Conservation (phyloP, 2,329 filamentous ascomycete species). For the Amesomyces nigricolor region DNA sequence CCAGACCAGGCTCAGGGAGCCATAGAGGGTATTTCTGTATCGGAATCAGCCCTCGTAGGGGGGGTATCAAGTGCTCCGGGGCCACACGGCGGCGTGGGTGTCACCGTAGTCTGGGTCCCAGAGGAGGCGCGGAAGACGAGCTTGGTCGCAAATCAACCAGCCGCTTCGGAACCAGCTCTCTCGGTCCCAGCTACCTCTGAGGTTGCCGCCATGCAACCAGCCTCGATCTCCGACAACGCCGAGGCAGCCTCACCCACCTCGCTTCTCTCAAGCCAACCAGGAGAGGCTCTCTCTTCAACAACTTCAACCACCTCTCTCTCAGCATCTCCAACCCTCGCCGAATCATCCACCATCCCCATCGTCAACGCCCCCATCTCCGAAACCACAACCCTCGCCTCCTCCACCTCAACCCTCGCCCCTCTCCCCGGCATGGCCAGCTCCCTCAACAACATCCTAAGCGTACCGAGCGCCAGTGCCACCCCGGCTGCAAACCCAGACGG, state of each 20-base stretch:
- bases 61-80: slow-evolving; percentile 11
- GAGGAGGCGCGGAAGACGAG: slow-evolving; percentile 16
- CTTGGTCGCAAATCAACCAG: neutral
- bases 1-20: slow-evolving; percentile 18
- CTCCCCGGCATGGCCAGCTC: slow-evolving; percentile 18
- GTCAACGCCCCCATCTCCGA: slow-evolving; percentile 9
- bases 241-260: slow-evolving; percentile 6
- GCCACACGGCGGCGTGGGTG: slow-evolving; percentile 24
- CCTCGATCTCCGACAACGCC: slow-evolving; percentile 3
- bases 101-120: slow-evolving; percentile 21
- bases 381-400: slow-evolving; percentile 4
- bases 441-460: slow-evolving; percentile 17
- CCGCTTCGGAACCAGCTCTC: neutral
- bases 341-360: neutral
- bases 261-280: neutral
- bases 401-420: slow-evolving; percentile 13
- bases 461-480: slow-evolving; percentile 8
- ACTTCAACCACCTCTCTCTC: neutral
- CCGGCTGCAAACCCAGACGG: slow-evolving; percentile 9
- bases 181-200: slow-evolving; percentile 5
- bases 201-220: neutral
- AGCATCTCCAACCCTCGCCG: neutral
- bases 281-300: too few species aligned
- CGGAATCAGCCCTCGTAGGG: slow-evolving; percentile 9
- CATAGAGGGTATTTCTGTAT: slow-evolving; percentile 10